These are phyloP conservation scores for Penicillium bovifimosum DNA, from an alignment of 495 filamentous ascomycete species.

Conservation along the genomic window DNA sequence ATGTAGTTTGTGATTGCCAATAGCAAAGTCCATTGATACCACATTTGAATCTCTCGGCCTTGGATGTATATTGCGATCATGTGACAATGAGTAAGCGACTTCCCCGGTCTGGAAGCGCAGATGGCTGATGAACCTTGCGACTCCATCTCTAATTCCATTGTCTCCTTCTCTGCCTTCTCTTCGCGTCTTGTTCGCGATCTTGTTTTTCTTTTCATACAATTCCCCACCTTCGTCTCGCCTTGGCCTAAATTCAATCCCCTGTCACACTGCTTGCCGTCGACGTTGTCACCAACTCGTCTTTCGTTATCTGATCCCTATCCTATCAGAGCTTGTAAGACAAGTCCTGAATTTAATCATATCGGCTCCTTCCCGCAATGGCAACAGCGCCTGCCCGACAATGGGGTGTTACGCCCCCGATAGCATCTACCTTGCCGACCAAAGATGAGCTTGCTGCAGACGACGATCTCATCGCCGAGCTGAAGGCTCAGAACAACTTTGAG, in stretches of 20 bases:
- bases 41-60: no score
- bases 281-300: conserved; percentile 1
- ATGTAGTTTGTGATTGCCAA: neutral
- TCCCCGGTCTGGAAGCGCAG: conserved; percentile 12
- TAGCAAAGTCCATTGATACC: no score
- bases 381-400: conserved; percentile 50
- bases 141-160: conserved; percentile 5
- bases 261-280: neutral
- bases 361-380: conserved; percentile 45
- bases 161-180: conserved; percentile 9
- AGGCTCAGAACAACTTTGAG: conserved; percentile 86
- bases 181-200: neutral
- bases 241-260: neutral
- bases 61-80: conserved; percentile 3
- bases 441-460: conserved; percentile 70
- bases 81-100: conserved; percentile 17
- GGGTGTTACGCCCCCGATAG: conserved; percentile 85
- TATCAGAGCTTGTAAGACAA: conserved; percentile 11
- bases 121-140: conserved; percentile 4
- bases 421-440: conserved; percentile 64
- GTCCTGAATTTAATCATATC: conserved; percentile 4
- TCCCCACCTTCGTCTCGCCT: neutral
- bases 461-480: conserved; percentile 71
- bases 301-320: conserved; percentile 25
- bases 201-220: conserved; percentile 1